Conservation (phyloP, 129 eudicot genomes). For the Artemisia argyi region DNA sequence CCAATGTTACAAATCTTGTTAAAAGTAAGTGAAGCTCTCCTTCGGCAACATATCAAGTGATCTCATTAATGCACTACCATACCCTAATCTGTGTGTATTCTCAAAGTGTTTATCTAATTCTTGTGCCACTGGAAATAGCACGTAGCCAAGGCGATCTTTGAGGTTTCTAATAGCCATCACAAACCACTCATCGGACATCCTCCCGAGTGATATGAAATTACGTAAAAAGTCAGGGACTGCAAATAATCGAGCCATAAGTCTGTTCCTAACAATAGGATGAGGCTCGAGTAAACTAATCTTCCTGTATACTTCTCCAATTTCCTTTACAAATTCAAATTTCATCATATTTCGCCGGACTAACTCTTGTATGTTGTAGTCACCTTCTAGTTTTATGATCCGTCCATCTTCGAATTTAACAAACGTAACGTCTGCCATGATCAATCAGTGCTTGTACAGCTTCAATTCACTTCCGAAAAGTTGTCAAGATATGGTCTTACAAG, state of each 20-base stretch:
- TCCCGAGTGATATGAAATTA: background rate
- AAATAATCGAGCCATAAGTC: background rate
- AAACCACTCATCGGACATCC: background rate
- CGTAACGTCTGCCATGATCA: background rate
- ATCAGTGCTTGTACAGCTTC: background rate
- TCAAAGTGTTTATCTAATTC: background rate
- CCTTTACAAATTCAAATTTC: background rate
- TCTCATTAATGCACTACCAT: too few relatives aligned
- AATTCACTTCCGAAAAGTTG: background rate
- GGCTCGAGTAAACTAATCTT: background rate
- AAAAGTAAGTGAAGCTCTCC: too few relatives aligned
- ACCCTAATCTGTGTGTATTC: background rate
- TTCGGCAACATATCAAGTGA: too few relatives aligned
- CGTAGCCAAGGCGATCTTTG: background rate
- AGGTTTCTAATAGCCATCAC: background rate
- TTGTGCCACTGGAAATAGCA: background rate
- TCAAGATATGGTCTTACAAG: background rate
- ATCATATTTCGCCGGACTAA: background rate
- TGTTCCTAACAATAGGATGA: background rate
- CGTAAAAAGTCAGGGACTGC: background rate
- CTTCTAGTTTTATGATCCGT: background rate
- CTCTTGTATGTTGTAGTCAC: background rate
- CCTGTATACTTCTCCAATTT: background rate
- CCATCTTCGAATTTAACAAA: background rate
- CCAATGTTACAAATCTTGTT: too few relatives aligned